Base-by-base conservation (phyloP, 768 basidiomycete genomes). In the Naganishia friedmannii region DNA sequence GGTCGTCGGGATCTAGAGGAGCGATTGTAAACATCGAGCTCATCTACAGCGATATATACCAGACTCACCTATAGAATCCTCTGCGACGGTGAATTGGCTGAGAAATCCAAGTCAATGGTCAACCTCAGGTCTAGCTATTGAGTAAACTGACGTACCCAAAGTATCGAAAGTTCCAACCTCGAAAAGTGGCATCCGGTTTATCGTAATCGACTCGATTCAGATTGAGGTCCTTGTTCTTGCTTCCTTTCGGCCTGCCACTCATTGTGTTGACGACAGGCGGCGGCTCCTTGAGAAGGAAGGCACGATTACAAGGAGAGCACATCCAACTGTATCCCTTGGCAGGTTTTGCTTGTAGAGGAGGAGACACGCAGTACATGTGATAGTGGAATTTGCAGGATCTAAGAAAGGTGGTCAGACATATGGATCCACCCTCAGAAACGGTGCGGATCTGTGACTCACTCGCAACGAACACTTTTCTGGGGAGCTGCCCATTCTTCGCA, bases 311-410 rank as follows among this genome's bases (percentile, higher is more conserved):
- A 0, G 93, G 92, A 0, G 91, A 91, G 76, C 95, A 98, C 12
- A 93, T 92, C 95, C 95, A 98, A 26, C 91, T 92, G 82, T 97
- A 98, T 54, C 95, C 95, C 72, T 92, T 87, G 28, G 93, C 92
- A 17, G 95, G 95, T 80, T 97, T 97, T 1, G 90, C 89, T 21
- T 86, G 83, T 9, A 98, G 83, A 2, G 95, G 95, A 28, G 95
- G 95, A 73, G 91, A 89, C 66, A 96, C 90, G 78, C 95, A 98
- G 69, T 85, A 81, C 90, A 97, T 95, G 81, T 98, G 95, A 83
- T 93, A 98, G 83, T 88, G 90, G 67, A 87, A 87, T 83, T 93
- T 92, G 86, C 95, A 98, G 8, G 75, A 68, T 53, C 79, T 80
- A 15, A 31, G 3, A 23, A n/a, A 19, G 37, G 58, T 21, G 29